Percentiles rank a stretch among this genome's conserved stretches.
Conservation (phyloP, 495 filamentous ascomycete genomes). For the Aspergillus olivimuriae region DNA sequence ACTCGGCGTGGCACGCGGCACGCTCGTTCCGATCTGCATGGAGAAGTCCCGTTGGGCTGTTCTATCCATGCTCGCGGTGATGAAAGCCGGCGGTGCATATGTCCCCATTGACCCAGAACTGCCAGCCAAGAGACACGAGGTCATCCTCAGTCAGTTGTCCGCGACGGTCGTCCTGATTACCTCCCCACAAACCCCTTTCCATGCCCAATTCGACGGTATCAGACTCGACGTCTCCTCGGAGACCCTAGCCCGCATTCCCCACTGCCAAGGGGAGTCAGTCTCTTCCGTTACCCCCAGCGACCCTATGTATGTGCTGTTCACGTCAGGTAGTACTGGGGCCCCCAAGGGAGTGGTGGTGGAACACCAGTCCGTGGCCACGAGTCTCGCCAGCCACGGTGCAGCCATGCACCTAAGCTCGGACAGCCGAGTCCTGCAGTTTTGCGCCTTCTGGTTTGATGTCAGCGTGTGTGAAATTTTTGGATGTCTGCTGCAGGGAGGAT, state of each 20-base stretch:
- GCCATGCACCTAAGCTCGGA: conserved; percentile 15
- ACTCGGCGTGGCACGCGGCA: conserved; percentile 22
- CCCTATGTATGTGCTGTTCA: conserved; percentile 3
- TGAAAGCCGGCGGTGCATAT: conserved; percentile 42
- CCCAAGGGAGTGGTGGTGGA: conserved; percentile 33
- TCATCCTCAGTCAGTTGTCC: conserved; percentile 12
- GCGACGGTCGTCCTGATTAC: background rate
- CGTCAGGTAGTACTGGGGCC: conserved; percentile 20
- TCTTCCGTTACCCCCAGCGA: background rate
- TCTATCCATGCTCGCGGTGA: conserved; percentile 44
- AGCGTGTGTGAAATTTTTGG: conserved; percentile 33
- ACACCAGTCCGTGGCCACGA: conserved; percentile 18
- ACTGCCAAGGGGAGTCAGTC: no score
- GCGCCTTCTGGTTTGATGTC: conserved; percentile 24
- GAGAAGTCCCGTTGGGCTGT: conserved; percentile 44
- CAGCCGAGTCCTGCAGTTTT: conserved; percentile 22
- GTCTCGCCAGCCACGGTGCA: conserved; percentile 6
- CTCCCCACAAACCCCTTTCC: no score
- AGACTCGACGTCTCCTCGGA: no score
- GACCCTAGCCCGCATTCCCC: no score
- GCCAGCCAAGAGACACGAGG: conserved; percentile 5
- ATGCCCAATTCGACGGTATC: no score
- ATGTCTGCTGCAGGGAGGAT: conserved; percentile 23
- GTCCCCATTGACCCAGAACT: conserved; percentile 2
- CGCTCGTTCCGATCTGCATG: conserved; percentile 37